Base-by-base conservation (phyloP, 164 flowering plant genomes). In the Aristolochia fimbriata region DNA sequence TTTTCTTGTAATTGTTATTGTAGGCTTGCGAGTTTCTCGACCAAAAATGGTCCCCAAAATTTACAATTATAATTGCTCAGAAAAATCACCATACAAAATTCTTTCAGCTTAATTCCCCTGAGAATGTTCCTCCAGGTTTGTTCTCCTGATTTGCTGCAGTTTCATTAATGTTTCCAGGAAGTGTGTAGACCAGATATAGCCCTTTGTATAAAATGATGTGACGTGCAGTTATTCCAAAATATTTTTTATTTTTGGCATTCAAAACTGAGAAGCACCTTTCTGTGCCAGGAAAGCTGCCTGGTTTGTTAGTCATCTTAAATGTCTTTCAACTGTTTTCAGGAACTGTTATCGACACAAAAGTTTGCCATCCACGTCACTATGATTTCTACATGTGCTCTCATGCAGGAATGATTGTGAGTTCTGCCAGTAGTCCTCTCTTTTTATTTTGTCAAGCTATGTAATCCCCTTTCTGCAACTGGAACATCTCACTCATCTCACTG, bases 381-480 rank as follows among this genome's bases (percentile, higher is more conserved):
- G 99, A 91, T 25, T 93, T 93, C 73, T 93, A 90, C 60, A 77
- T 93, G 57, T 93, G 99, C 62, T 83, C 96, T 0, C 97, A 93
- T 68, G 95, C 92, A 31, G 97, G 99, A 49, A 81, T 80, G 92
- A 90, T 90, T 71, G 99, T 90, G 64, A 90, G 99, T 79, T 16
- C 67, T 23, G 11, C 20, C 52, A 4, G 15, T 11, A 21, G 20
- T 17, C 10, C n/a, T 17, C 33, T 10, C 22, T 31, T 51, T 41
- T 31, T 20, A 33, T 19, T 21, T 51, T 31, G 20, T n/a, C n/a
- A n/a, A n/a, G n/a, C n/a, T n/a, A n/a, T n/a, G 1, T 24, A 9
- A 30, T 31, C 31, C 16, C 15, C 1, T 50, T 21, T 20, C 21
- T 31, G 30, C 15, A 19, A 25, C 4, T 73, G 30, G 30, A 82